A percentile compares a stretch with the other conserved stretches of the same genome.
These are phyloP conservation scores for Thinopyrum elongatum DNA, from an alignment of 176 grass and related monocot genomes.

Conservation along the genomic window DNA sequence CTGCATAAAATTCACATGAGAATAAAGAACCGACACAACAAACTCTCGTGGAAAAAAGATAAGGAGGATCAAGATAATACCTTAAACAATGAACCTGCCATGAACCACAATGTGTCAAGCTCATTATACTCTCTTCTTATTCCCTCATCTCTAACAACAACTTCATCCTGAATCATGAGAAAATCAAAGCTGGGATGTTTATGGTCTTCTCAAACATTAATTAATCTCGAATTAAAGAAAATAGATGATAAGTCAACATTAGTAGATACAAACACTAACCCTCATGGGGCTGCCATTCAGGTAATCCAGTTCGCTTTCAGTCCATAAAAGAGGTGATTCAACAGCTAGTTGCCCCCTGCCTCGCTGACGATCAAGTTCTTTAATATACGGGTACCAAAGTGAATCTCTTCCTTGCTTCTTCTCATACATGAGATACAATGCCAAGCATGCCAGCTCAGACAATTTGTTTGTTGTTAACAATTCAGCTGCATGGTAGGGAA, in stretches of 20 bases:
- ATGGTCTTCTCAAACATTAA: constrained; percentile 19
- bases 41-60: not conserved
- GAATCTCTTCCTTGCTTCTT: constrained; percentile 96
- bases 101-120: constrained; percentile 98
- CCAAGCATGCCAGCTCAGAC: constrained; percentile 96
- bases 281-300: constrained; percentile 84
- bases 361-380: constrained; percentile 88
- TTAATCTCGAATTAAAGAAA: not conserved
- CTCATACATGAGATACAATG: constrained; percentile 99
- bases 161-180: constrained; percentile 63
- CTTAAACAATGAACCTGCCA: constrained; percentile 99
- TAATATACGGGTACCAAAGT: constrained; percentile 93
- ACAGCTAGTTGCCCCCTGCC: constrained; percentile 95
- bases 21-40: constrained; percentile 24
- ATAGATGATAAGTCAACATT: constrained; percentile 1
- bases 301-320: constrained; percentile 79
- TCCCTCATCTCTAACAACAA: constrained; percentile 83
- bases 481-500: constrained; percentile 65
- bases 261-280: constrained; percentile 44
- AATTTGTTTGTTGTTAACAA: constrained; percentile 96
- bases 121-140: constrained; percentile 94
- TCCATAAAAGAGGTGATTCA: constrained; percentile 94
- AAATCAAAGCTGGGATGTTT: not conserved
- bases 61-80: constrained; percentile 41
- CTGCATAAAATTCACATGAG: constrained; percentile 45